These are phyloP conservation scores for Rhodofomes roseus DNA, from an alignment of 1,284 basidiomycete species.

Conservation along the genomic window DNA sequence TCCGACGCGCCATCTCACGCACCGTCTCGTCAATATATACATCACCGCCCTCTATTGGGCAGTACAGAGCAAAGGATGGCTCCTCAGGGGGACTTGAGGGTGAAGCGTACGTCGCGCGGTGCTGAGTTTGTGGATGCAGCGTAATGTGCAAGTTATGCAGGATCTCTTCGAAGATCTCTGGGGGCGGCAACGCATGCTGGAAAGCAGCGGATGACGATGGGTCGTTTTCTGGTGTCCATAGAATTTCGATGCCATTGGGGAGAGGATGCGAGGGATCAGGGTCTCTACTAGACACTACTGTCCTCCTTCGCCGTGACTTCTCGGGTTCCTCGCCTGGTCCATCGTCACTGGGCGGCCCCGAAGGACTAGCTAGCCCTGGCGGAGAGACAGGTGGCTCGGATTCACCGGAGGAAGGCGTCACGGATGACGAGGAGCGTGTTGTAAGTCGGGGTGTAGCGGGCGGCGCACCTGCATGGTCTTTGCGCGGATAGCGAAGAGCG, in stretches of 20 bases:
- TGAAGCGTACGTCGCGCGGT: conserved; percentile 59
- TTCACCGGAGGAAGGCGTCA: conserved; percentile 15
- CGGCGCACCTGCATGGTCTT: conserved; percentile 23
- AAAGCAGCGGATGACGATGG: conserved; percentile 18
- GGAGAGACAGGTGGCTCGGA: conserved; percentile 19
- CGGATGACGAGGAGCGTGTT: conserved; percentile 30
- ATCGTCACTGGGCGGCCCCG: conserved; percentile 21
- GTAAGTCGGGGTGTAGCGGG: conserved; percentile 26
- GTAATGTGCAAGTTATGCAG: conserved; percentile 71
- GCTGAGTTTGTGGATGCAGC: conserved; percentile 76
- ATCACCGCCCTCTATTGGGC: conserved; percentile 83
- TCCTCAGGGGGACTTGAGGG: conserved; percentile 53
- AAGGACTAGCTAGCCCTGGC: conserved; percentile 28
- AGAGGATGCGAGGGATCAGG: conserved; percentile 34
- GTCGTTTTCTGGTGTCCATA: conserved; percentile 55
- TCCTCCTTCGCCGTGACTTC: conserved; percentile 36
- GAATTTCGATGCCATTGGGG: conserved; percentile 52
- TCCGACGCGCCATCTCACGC: conserved; percentile 65
- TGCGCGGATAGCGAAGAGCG: conserved; percentile 32
- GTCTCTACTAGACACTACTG: conserved; percentile 15
- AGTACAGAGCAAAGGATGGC: conserved; percentile 77
- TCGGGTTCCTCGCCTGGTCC: conserved; percentile 32
- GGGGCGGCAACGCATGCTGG: conserved; percentile 39
- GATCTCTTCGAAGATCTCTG: conserved; percentile 64
- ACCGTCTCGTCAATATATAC: conserved; percentile 78